These are phyloP conservation scores for Tremella mesenterica DNA, from an alignment of 768 basidiomycete species.

Conservation along the genomic window DNA sequence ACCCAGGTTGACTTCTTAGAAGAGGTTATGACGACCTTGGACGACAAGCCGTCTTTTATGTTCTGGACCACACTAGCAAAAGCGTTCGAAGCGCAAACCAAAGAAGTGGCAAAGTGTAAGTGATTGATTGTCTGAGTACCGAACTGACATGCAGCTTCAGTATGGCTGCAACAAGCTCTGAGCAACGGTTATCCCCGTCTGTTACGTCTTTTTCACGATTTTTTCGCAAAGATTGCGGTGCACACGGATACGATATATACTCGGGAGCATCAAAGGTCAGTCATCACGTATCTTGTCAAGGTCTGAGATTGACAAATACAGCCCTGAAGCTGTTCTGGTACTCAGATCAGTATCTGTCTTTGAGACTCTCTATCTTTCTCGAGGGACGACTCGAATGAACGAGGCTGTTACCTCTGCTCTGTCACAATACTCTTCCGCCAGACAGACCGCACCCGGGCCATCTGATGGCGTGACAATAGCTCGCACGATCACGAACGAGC, in stretches of 20 bases:
- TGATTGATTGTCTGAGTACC: not conserved
- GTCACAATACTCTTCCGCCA: constrained; percentile 51
- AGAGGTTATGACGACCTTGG: constrained; percentile 86
- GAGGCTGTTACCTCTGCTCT: constrained; percentile 73
- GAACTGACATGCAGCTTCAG: constrained; percentile 54
- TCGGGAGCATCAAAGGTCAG: constrained; percentile 70
- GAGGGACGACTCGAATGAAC: constrained; percentile 71
- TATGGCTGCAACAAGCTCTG: constrained; percentile 83
- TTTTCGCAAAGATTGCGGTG: constrained; percentile 89
- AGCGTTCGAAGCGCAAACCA: constrained; percentile 70
- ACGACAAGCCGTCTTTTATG: constrained; percentile 79
- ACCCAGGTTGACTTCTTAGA: constrained; percentile 76
- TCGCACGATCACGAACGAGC: constrained; percentile 73
- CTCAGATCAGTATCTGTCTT: constrained; percentile 74
- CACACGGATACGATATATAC: constrained; percentile 92
- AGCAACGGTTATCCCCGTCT: constrained; percentile 77
- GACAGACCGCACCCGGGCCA: constrained; percentile 61
- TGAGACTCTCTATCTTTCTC: constrained; percentile 79
- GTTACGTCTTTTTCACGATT: constrained; percentile 86
- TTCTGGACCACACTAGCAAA: constrained; percentile 82
- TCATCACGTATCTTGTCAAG: not conserved
- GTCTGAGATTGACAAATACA: constrained; percentile 40
- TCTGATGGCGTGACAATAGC: constrained; percentile 70
- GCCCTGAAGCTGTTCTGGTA: constrained; percentile 83
- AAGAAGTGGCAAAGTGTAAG: constrained; percentile 70